Evolutionary conservation across 2,329 filamentous ascomycete species (phyloP).

Genomic region (Aschersonia sp.): DNA sequence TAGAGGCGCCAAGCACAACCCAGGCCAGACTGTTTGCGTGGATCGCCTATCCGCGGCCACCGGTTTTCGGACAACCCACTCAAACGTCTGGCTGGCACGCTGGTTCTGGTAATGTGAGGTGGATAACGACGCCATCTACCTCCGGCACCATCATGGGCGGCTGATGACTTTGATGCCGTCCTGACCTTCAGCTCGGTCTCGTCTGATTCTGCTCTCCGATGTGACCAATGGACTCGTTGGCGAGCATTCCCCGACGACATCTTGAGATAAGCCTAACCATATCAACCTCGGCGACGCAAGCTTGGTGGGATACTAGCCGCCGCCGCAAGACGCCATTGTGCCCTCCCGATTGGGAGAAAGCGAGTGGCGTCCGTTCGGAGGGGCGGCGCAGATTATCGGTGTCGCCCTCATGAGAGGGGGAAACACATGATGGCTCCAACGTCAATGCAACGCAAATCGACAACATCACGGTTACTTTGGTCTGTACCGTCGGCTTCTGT

Average conservation of each 20-base stretch:
- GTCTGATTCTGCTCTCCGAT: too few relatives aligned
- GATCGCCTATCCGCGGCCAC: constrained; percentile 4
- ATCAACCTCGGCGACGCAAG: too few relatives aligned
- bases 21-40: background rate
- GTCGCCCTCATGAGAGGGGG: background rate
- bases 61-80: background rate
- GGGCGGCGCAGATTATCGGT: background rate
- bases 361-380: background rate
- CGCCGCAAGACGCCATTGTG: background rate
- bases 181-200: too few relatives aligned
- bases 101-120: background rate
- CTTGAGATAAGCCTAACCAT: too few relatives aligned
- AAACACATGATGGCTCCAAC: background rate
- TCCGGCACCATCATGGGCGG: too few relatives aligned
- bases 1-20: background rate
- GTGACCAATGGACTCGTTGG: too few relatives aligned
- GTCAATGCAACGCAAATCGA: background rate
- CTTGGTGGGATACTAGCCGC: too few relatives aligned
- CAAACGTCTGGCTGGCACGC: background rate
- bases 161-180: too few relatives aligned
- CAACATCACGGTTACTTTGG: background rate
- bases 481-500: background rate
- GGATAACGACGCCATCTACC: background rate
- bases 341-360: background rate
- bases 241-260: too few relatives aligned